Evolutionary conservation across 2,329 filamentous ascomycete species (phyloP), one percentile per base, ranked within the genome.

Genomic region (Aplosporella prunicola): DNA sequence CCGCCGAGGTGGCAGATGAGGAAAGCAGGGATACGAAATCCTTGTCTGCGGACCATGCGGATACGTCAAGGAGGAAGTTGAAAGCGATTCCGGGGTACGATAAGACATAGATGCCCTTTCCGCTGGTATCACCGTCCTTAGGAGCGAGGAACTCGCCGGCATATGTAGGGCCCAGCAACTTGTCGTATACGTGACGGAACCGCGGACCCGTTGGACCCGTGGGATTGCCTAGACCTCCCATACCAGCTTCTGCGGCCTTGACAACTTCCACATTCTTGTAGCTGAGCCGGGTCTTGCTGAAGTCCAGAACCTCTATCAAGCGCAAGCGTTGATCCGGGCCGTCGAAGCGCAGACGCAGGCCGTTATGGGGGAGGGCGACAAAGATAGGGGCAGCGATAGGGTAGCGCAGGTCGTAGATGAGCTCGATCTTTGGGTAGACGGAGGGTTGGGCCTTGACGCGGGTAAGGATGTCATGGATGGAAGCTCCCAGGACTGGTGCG

Each of bases 81-180:
- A 96, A 95, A 0, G 89, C 86, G 20, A 98, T 78, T 0, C 91
- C 91, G 1, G 89, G 88, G 61, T 95, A 98, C 2, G 89, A 96
- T 22, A 98, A 67, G 22, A 94, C 78, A 54, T 96, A 98, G 15
- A 77, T 82, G 11, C 88, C 88, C 41, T 70, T 64, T 11, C 68
- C 57, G 11, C 52, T 66, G 27, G 67, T 64, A 23, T 68, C 62
- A 3, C 66, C 67, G 1, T 66, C 52, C 5, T 61, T 57, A 1
- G 84, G 76, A 7, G 80, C 72, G 24, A 94, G 72, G 53, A 89
- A 98, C 66, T 98, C 91, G 45, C 91, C 91, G 1, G 83, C 83
- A 56, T 93, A 96, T 0, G 89, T 93, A 13, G 88, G 88, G 0
- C 91, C 91, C 45, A 98, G 79, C n/a, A 95, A 69, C 36, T 84